phyloP scores from a whole-genome alignment of 2,329 filamentous ascomycete species.

The Penicillium oxalicum region DNA sequence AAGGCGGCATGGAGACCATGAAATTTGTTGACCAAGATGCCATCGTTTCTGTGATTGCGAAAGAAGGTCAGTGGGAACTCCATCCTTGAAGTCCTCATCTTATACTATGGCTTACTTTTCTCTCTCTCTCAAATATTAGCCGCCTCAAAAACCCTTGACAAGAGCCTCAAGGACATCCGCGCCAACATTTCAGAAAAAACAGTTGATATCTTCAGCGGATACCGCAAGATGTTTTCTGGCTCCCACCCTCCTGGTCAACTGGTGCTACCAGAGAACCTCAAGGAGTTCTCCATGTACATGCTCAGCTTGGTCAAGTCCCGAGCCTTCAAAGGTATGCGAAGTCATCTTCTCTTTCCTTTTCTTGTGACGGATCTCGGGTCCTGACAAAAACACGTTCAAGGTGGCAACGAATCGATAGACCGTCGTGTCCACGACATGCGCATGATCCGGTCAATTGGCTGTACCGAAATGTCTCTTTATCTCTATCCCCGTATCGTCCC shows the following conservation, averaged over 20 bases:
- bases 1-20: constrained; percentile 75
- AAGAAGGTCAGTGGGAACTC: constrained; percentile 55
- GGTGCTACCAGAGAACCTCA: constrained; percentile 89
- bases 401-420: constrained; percentile 83
- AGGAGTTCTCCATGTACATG: constrained; percentile 96
- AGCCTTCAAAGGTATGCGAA: constrained; percentile 66
- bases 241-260: constrained; percentile 85
- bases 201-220: constrained; percentile 84
- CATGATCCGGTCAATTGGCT: constrained; percentile 81
- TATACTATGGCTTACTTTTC: constrained; percentile 17
- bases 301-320: constrained; percentile 83
- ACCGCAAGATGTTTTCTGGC: constrained; percentile 86
- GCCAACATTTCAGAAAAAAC: constrained; percentile 80
- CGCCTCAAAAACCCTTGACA: constrained; percentile 72
- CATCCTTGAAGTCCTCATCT: not conserved
- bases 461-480: constrained; percentile 79
- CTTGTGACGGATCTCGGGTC: too few species aligned
- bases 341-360: not conserved
- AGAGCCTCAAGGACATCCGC: constrained; percentile 77
- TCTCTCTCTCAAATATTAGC: constrained; percentile 41
- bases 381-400: constrained; percentile 29
- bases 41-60: constrained; percentile 79
- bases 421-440: constrained; percentile 86
- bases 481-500: constrained; percentile 92
- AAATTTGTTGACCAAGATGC: constrained; percentile 96